Evolutionary conservation across 2,329 filamentous ascomycete species (phyloP), one percentile per base, ranked within the genome.

Genomic region (Paradendryphiella salina): DNA sequence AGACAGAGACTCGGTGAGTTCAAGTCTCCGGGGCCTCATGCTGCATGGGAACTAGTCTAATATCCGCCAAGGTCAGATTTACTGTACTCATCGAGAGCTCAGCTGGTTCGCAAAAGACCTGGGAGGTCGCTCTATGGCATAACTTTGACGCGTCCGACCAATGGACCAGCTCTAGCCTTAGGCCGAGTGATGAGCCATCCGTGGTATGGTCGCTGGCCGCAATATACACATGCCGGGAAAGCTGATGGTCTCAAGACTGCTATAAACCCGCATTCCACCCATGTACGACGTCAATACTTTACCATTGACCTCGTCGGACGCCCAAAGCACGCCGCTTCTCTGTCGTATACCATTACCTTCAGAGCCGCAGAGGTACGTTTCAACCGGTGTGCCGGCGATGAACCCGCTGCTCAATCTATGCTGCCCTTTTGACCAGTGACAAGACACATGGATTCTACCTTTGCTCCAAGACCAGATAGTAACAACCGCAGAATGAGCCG

Each of bases 121-220:
- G 89, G 86, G 82, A 94, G 61, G 82, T 90, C 26, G 82, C 83
- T 13, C 73, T 95, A 6, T 96, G 90, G 89, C 84, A 89, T 56
- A 85, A 87, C 60, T 81, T 82, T 43, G 69, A 75, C 20, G 77
- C 70, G 29, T 78, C 59, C 78, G 81, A 84, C 54, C 74, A 73
- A 76, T 92, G 78, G 82, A 75, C 66, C 81, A 86, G 66, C 17
- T 76, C 83, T 14, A 74, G 75, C 20, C 75, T 94, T 2, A 77
- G 83, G 44, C 63, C 70, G 26, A 68, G 67, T 4, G 54, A 61
- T 10, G 60, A 66, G 32, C 53, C 63, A 37, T 57, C 56, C 17
- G 41, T 69, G 40, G 67, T 71, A 65, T 47, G 58, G 17, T 20
- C 32, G 36, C 14, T 9, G 33, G 14, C 11, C 31, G 13, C 13